Conservation (phyloP, 306 rosid species). For the Astragalus glycyphyllos region DNA sequence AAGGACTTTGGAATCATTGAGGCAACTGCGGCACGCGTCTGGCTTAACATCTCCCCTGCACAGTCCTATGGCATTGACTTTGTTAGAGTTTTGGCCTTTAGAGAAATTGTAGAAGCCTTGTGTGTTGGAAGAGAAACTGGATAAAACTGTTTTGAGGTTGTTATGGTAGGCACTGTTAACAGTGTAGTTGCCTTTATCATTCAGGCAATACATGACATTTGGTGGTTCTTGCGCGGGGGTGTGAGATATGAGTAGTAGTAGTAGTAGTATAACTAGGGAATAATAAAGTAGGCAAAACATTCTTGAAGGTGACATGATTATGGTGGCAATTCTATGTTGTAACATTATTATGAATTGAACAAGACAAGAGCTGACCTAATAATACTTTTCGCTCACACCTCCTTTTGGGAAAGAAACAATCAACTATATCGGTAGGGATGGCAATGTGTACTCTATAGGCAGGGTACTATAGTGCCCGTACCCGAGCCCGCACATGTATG, state of each 20-base stretch:
- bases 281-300: too few relatives aligned
- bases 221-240: background rate
- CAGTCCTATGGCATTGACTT: constrained; percentile 38
- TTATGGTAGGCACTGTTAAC: constrained; percentile 38
- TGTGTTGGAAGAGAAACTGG: constrained; percentile 31
- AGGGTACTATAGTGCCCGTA: too few relatives aligned
- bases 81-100: constrained; percentile 39
- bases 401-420: too few relatives aligned
- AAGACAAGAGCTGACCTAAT: too few relatives aligned
- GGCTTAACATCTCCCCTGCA: constrained; percentile 53
- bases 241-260: background rate
- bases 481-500: too few relatives aligned
- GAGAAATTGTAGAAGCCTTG: constrained; percentile 49
- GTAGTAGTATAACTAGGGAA: too few relatives aligned
- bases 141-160: constrained; percentile 48
- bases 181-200: constrained; percentile 6
- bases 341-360: too few relatives aligned
- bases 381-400: too few relatives aligned
- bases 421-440: too few relatives aligned
- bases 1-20: constrained; percentile 7
- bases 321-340: too few relatives aligned
- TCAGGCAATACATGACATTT: background rate
- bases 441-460: too few relatives aligned
- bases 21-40: constrained; percentile 40
- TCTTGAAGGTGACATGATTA: too few relatives aligned